phyloP scores from a whole-genome alignment of 108 stramenopile species.

The Pseudonitzschia delicatissima region DNA sequence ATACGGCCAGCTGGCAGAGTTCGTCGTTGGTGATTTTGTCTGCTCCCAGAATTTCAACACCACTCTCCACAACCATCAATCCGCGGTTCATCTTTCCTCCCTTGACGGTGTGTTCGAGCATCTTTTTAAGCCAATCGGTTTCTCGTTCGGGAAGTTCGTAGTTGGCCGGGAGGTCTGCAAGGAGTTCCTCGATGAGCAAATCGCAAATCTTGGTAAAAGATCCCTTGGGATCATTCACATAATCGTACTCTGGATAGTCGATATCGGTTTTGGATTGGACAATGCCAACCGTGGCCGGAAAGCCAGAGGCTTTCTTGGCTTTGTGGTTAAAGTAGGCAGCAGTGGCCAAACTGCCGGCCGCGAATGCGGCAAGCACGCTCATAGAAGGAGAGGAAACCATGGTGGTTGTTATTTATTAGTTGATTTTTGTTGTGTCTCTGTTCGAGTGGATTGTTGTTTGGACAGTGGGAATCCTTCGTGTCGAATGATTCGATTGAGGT shows the following conservation, averaged over 20 bases:
- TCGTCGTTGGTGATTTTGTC: slow-evolving; percentile 35
- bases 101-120: slow-evolving; percentile 91
- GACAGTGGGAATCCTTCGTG: too few species aligned
- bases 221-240: slow-evolving; percentile 37
- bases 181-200: slow-evolving; percentile 52
- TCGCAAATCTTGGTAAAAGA: slow-evolving; percentile 54
- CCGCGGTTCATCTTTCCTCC: slow-evolving; percentile 96
- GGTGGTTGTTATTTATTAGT: neutral
- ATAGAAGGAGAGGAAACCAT: neutral
- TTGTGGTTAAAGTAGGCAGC: slow-evolving; percentile 14
- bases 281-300: slow-evolving; percentile 16
- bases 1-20: slow-evolving; percentile 41
- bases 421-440: neutral
- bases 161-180: slow-evolving; percentile 48
- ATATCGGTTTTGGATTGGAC: neutral
- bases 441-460: too few species aligned
- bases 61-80: slow-evolving; percentile 66
- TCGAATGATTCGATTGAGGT: too few species aligned
- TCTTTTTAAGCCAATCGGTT: slow-evolving; percentile 53
- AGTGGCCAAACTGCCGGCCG: slow-evolving; percentile 24
- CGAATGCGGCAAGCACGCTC: slow-evolving; percentile 25
- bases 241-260: slow-evolving; percentile 26
- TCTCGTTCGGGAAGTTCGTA: slow-evolving; percentile 70
- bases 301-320: slow-evolving; percentile 9
- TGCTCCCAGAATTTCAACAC: slow-evolving; percentile 16